Base-by-base conservation (phyloP, 1,139 yeast species). In the Magnusiomyces sp. region DNA sequence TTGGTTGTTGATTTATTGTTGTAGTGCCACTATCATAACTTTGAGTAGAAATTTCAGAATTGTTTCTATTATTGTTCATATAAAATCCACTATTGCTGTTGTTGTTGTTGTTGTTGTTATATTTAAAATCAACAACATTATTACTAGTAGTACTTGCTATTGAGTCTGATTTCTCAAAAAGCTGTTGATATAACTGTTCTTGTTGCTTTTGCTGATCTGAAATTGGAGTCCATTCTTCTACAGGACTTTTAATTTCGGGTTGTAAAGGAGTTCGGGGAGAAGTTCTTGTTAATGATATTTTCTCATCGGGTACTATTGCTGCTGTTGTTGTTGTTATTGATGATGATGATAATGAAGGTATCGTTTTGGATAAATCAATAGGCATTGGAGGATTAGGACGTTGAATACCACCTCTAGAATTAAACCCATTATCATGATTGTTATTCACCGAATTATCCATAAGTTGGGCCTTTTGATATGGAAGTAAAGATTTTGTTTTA, bases 261-360 rank as follows among this genome's bases (percentile, higher is more conserved):
- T 23, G 23, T 40, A 40, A 7, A 39, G 33, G 6, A 33, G 45
- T 13, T 33, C 31, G 32, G 27, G 1, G 45, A 34, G 29, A 23
- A 23, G 29, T 23, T 23, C 29, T 23, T 23, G 29, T 23, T 6
- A 14, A 36, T 13, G n/a, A 33, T 36, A 20, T 46, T 32, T 10
- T 31, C 37, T 27, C 34, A 7, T 23, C 29, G 29, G 4, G 92
- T 65, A 92, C 92, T 83, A 97, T 97, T 75, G 92, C 98, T 98
- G 98, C 92, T 75, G 97, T 92, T 68, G 97, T 92, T 66, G 95
- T 92, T 65, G 92, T 92, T 83, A 97, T 97, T 75, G 92, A 98
- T 98, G 98, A 92, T 75, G 97, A 92, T 68, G 97, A 90, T 80
- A 92, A 98, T 46, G 23, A 40, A 5, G 40, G 17, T 10, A 29